phyloP scores from a whole-genome alignment of 2,329 filamentous ascomycete genomes.

The Cercospora sojina region DNA sequence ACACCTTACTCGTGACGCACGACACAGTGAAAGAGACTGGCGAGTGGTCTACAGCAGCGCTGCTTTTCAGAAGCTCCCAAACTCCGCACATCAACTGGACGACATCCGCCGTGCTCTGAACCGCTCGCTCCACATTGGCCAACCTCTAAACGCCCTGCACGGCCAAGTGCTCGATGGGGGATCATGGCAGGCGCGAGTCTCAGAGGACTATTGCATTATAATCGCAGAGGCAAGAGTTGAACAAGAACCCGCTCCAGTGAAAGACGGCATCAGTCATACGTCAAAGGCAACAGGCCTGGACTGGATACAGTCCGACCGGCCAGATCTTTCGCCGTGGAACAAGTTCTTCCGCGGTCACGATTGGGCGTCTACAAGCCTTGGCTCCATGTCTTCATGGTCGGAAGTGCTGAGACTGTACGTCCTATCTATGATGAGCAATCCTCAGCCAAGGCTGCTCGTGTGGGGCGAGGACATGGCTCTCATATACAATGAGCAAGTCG shows the following conservation, averaged over 20 bases:
- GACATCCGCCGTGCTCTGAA: constrained; percentile 14
- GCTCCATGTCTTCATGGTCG: constrained; percentile 34
- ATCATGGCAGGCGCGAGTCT: constrained; percentile 22
- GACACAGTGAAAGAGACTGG: neutral
- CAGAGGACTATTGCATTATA: constrained; percentile 18
- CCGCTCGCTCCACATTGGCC: neutral
- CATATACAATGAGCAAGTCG: constrained; percentile 36
- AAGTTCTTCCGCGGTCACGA: constrained; percentile 32
- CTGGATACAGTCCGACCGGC: constrained; percentile 32
- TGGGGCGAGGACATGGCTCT: constrained; percentile 38
- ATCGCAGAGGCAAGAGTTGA: constrained; percentile 7
- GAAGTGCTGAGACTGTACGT: constrained; percentile 28
- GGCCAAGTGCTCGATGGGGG: constrained; percentile 16
- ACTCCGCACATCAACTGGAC: constrained; percentile 8
- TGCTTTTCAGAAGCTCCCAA: constrained; percentile 17
- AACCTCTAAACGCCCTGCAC: constrained; percentile 12
- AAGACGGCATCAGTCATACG: neutral
- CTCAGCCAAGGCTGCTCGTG: constrained; percentile 34
- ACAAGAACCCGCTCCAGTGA: neutral
- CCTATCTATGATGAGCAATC: constrained; percentile 34
- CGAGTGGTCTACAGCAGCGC: constrained; percentile 20
- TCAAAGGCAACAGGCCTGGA: constrained; percentile 22
- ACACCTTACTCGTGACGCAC: neutral
- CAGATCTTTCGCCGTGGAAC: constrained; percentile 29
- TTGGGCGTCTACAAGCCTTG: constrained; percentile 34